Base-by-base conservation (phyloP, 805 yeast species). In the Kodamaea laetipori region DNA sequence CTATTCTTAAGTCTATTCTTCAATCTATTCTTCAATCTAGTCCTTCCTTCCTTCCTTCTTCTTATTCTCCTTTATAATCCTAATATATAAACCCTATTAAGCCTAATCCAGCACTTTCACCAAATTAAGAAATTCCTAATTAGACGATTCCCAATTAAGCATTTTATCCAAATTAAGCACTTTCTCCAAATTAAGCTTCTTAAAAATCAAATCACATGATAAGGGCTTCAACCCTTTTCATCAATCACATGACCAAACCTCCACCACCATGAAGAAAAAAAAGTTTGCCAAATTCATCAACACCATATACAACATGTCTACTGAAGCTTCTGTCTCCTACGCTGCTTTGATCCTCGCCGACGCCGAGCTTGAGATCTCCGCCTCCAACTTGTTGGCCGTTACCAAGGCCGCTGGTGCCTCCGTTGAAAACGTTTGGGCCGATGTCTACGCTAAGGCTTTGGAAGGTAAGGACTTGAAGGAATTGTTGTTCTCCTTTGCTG, bases 261-360 rank as follows among this genome's bases (percentile, higher is more conserved):
- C 19, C 16, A 12, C 17, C 13, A 28, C 9, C 13, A n/a, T 28
- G 17, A 12, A 15, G n/a, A 30, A 30, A 13, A 30, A 10, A 30
- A 30, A 30, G 15, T 30, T 30, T 30, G 15, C n/a, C 34, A 40
- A 40, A 10, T 32, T 40, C 33, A 32, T 25, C 30, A 32, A 24
- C 11, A 37, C 23, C 36, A 47, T 35, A 31, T 40, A 49, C 71
- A 60, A 71, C 37, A 88, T 88, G 96, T 86, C 95, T 73, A 66
- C 80, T 64, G 96, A 90, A 81, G 81, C 95, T 67, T 83, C 92
- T 69, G 88, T 89, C 69, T 86, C 97, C 63, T 90, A 89, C 86
- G 98, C 99, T 73, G 96, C 98, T 69, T 84, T 92, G 75, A 90
- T 92, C 78, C 82, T 92, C 75, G 96, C 97, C 59, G 99, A 92